Percentiles rank a stretch among this genome's conserved stretches.
Conservation (phyloP, 1,284 basidiomycete species). For the Erythrobasidium hasegawianum region DNA sequence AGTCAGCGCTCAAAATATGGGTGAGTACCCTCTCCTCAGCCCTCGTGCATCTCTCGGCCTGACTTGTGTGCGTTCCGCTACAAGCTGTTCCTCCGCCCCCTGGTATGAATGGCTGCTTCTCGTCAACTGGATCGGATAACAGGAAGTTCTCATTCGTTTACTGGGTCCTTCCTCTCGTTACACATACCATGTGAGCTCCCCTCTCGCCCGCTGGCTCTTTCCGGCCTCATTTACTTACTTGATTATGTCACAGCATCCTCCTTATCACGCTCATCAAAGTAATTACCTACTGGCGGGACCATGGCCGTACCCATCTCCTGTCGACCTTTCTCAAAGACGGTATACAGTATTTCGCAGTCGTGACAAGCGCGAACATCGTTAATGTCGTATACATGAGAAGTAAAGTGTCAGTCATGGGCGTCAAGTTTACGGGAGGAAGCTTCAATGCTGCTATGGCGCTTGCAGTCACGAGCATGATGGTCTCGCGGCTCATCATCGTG, state of each 20-base stretch:
- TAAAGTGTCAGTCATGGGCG: conserved; percentile 14
- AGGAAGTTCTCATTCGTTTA: conserved; percentile 22
- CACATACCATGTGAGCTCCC: conserved; percentile 24
- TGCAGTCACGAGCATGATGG: conserved; percentile 29
- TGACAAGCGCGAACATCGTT: conserved; percentile 23
- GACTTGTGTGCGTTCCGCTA: no score
- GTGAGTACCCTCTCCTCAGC: no score
- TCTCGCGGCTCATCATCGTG: conserved; percentile 31
- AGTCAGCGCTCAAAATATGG: conserved; percentile 24
- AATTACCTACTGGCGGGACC: conserved; percentile 20
- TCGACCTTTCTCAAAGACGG: conserved; percentile 30
- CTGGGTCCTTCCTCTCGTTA: conserved; percentile 29
- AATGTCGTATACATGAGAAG: conserved; percentile 35
- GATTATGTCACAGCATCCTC: conserved; percentile 28
- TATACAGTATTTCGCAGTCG: conserved; percentile 28
- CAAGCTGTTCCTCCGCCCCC: conserved; percentile 25
- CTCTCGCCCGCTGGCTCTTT: not conserved
- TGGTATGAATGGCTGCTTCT: conserved; percentile 28
- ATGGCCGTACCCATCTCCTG: conserved; percentile 29
- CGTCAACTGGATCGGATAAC: conserved; percentile 2
- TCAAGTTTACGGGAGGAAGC: conserved; percentile 12
- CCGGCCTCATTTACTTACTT: not conserved
- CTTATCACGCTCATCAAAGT: conserved; percentile 22
- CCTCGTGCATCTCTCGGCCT: no score
- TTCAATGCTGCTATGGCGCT: conserved; percentile 20